Conservation (phyloP, 2,329 filamentous ascomycete species). For the Aspergillus flavus region DNA sequence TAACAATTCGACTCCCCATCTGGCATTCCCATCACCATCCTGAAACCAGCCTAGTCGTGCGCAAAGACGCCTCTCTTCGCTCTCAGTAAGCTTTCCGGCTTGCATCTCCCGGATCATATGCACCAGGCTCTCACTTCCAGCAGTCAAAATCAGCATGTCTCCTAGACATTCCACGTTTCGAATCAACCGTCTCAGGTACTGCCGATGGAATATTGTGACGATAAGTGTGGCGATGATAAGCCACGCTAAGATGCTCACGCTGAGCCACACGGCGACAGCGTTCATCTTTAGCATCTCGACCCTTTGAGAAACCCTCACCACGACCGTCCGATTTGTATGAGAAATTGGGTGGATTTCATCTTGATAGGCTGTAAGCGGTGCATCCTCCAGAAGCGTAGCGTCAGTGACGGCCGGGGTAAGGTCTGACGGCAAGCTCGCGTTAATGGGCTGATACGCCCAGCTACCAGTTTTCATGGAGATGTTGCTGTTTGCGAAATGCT, state of each 20-base stretch:
- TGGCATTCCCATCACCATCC: background rate
- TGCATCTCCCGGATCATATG: background rate
- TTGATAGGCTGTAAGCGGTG: background rate
- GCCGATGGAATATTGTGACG: background rate
- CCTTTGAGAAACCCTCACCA: background rate
- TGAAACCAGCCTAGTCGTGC: background rate
- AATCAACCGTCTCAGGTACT: background rate
- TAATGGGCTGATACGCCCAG: slow-evolving; percentile 7
- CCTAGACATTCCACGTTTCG: slow-evolving; percentile 2
- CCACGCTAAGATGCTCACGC: slow-evolving; percentile 1
- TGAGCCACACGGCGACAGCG: slow-evolving; percentile 1
- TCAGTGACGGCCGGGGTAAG: background rate
- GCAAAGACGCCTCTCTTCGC: background rate
- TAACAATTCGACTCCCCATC: background rate
- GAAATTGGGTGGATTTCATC: slow-evolving; percentile 2
- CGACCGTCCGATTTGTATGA: background rate
- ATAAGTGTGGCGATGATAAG: background rate
- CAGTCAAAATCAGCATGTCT: background rate
- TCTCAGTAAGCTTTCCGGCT: background rate
- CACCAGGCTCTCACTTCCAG: background rate
- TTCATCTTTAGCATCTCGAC: slow-evolving; percentile 4
- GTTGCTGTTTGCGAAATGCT: slow-evolving; percentile 4
- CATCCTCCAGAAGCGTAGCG: background rate
- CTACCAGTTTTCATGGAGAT: background rate
- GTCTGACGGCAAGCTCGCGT: slow-evolving; percentile 2